Percentiles rank a stretch among this genome's conserved stretches.
phyloP scores from a whole-genome alignment of 352 stramenopile genomes.

The Globisporangium acanthophoron region DNA sequence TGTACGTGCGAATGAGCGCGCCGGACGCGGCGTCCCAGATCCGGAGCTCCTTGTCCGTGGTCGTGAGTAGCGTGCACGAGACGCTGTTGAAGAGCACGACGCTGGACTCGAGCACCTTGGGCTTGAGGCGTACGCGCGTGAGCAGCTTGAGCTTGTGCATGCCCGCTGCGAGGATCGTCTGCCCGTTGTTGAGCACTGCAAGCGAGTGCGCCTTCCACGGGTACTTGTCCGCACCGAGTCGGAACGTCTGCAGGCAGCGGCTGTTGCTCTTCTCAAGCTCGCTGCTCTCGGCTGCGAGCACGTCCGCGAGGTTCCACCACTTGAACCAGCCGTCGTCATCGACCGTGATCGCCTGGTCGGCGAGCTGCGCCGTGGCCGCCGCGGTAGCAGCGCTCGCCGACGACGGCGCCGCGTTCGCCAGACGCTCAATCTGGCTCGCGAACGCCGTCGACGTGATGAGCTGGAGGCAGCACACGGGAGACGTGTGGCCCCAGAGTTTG shows the following conservation, averaged over 20 bases:
- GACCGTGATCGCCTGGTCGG: constrained; percentile 66
- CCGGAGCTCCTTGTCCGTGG: constrained; percentile 57
- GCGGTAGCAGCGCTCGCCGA: constrained; percentile 11
- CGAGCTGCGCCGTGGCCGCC: constrained; percentile 23
- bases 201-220: constrained; percentile 68
- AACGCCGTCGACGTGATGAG: constrained; percentile 39
- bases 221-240: constrained; percentile 59
- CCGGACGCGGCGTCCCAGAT: constrained; percentile 66
- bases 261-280: constrained; percentile 47
- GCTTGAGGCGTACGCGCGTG: constrained; percentile 57
- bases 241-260: constrained; percentile 63
- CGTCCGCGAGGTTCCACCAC: constrained; percentile 70
- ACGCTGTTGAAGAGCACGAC: constrained; percentile 63
- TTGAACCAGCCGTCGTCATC: constrained; percentile 83
- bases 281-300: constrained; percentile 59
- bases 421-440: constrained; percentile 3
- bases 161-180: constrained; percentile 49
- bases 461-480: constrained; percentile 63
- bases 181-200: constrained; percentile 53
- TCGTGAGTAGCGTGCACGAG: constrained; percentile 62
- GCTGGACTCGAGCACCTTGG: constrained; percentile 48
- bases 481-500: constrained; percentile 56
- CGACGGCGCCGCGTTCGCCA: background rate
- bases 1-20: constrained; percentile 51
- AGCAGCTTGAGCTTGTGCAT: constrained; percentile 72